phyloP scores from a whole-genome alignment of 116 monocot species.

The Thalassia testudinum region DNA sequence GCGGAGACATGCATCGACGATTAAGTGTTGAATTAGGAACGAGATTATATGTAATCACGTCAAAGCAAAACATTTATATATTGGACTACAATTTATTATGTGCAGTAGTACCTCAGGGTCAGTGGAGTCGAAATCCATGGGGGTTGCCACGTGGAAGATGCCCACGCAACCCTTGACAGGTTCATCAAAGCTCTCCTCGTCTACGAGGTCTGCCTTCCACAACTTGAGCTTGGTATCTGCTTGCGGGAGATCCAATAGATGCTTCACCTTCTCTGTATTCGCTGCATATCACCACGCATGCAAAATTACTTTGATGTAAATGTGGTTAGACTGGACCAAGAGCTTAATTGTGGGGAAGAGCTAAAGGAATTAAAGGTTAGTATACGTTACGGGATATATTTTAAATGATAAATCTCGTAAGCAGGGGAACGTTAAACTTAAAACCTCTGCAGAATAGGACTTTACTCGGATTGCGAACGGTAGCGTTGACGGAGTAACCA shows the following conservation, averaged over 20 bases:
- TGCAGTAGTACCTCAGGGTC: slow-evolving; percentile 55
- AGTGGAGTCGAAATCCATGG: slow-evolving; percentile 67
- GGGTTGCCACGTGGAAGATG: slow-evolving; percentile 87
- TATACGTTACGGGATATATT: too few species aligned
- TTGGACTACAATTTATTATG: not conserved
- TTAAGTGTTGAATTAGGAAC: too few species aligned
- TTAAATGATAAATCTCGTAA: too few species aligned
- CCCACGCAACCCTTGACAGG: slow-evolving; percentile 40
- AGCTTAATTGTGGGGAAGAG: too few species aligned
- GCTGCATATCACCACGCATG: slow-evolving; percentile 17
- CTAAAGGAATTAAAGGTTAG: too few species aligned
- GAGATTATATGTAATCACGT: not conserved
- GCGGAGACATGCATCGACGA: too few species aligned
- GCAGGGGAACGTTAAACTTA: too few species aligned
- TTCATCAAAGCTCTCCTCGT: slow-evolving; percentile 67
- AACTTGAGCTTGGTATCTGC: slow-evolving; percentile 18
- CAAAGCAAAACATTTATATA: not conserved
- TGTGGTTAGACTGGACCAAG: too few species aligned
- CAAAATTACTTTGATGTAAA: too few species aligned
- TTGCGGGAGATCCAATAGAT: slow-evolving; percentile 42
- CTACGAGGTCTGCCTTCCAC: slow-evolving; percentile 58
- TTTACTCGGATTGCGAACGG: too few species aligned
- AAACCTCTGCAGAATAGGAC: too few species aligned
- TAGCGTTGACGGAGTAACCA: too few species aligned
- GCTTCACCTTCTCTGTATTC: slow-evolving; percentile 40